Evolutionary conservation across 768 basidiomycete species (phyloP).

Genomic region (Termitomyces sp.): DNA sequence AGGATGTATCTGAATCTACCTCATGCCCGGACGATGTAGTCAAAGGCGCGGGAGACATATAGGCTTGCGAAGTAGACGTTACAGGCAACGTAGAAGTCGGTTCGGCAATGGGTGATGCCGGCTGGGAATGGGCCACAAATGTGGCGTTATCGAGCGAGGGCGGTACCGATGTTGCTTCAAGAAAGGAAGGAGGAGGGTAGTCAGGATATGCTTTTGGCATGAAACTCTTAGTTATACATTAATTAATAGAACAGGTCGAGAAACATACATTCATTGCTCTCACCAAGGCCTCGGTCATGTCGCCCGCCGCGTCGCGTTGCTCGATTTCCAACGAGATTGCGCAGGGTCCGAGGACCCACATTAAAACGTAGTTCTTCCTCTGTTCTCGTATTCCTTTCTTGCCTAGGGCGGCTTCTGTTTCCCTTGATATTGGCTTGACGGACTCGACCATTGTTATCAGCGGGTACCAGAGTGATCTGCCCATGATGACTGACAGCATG

Average conservation of each 20-base stretch:
- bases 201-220: constrained; percentile 40
- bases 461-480: constrained; percentile 41
- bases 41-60: background rate
- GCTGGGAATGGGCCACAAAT: constrained; percentile 21
- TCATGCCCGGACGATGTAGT: background rate
- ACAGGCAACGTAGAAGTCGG: constrained; percentile 1
- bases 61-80: constrained; percentile 1
- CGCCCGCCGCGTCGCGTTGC: constrained; percentile 22
- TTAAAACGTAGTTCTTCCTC: constrained; percentile 45
- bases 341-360: constrained; percentile 30
- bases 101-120: constrained; percentile 8
- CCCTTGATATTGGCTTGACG: constrained; percentile 43
- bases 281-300: constrained; percentile 22
- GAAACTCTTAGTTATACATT: background rate
- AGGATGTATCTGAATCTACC: constrained; percentile 16
- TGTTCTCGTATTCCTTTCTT: constrained; percentile 34
- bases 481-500: constrained; percentile 50
- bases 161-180: constrained; percentile 53
- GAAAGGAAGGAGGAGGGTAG: constrained; percentile 73
- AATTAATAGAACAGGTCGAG: background rate
- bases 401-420: constrained; percentile 24
- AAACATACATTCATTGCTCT: constrained; percentile 18
- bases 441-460: constrained; percentile 45
- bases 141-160: constrained; percentile 34
- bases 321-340: constrained; percentile 18